Evolutionary conservation across 2,329 filamentous ascomycete genomes (phyloP), one percentile per base, ranked within the genome.

Genomic region (Hymenoscyphus albidus): DNA sequence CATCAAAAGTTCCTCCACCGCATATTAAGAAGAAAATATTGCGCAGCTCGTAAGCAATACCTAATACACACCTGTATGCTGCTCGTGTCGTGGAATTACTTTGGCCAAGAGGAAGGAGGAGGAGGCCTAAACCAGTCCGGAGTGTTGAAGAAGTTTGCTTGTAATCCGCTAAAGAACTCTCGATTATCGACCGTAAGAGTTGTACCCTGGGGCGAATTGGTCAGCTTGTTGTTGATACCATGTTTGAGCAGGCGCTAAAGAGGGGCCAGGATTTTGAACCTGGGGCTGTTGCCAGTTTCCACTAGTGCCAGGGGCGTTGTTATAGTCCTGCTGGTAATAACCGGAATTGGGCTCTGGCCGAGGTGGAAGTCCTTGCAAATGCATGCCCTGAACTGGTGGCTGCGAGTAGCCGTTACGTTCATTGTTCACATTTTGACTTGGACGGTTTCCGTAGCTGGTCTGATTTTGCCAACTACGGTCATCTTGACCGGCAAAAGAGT

Each of bases 341-440:
- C 65, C 65, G 64, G 68, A 62, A 64, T 64, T 69, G 67, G 65
- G 62, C 13, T 68, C 70, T 72, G 67, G 67, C 54, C 63, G 51
- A 27, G 66, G 62, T 38, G 66, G 62, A 56, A 63, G 60, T 59
- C 62, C 63, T 58, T 65, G 61, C 51, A 56, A 54, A 39, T 67
- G 61, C 44, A 61, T 51, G 16, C 61, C 63, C 39, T 62, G 63
- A 39, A 48, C 12, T n/a, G 65, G 42, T 31, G 58, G 64, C 22
- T 60, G 55, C 2, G 59, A 40, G 57, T 54, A 67, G 32, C 59
- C 59, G 63, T 65, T 63, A 67, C 62, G 58, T 58, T 64, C 60
- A 57, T 69, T 64, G 64, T 56, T 62, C 40, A 61, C 59, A 27
- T 48, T 55, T 56, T 58, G 62, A 44, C 58, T 38, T 18, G 62